Evolutionary conservation across 1,139 yeast species (phyloP).

Genomic region (Hansenula sp.): DNA sequence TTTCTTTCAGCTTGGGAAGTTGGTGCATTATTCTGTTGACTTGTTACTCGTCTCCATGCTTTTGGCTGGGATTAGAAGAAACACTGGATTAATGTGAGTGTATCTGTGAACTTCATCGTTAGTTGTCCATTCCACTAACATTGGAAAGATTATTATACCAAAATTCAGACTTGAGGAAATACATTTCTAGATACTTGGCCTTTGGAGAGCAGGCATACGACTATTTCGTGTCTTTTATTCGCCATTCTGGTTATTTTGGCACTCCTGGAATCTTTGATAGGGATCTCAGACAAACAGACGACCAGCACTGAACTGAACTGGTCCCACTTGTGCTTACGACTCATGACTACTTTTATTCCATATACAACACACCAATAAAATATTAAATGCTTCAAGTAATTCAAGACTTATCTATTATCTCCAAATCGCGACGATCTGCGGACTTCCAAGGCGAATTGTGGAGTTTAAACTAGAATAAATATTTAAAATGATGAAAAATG

Average conservation of each 20-base stretch:
- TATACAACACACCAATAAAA: too few species aligned
- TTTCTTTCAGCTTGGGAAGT: constrained; percentile 39
- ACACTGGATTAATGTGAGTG: constrained; percentile 48
- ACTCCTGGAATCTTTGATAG: constrained; percentile 1
- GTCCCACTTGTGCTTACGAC: too few species aligned
- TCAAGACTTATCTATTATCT: too few species aligned
- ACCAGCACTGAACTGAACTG: background rate
- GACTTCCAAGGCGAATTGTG: too few species aligned
- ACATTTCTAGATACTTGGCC: constrained; percentile 49
- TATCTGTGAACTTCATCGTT: too few species aligned
- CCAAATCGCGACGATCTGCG: too few species aligned
- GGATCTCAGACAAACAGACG: background rate
- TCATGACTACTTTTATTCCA: too few species aligned
- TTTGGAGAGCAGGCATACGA: constrained; percentile 53
- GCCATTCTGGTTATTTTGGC: constrained; percentile 4
- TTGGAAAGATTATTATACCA: constrained; percentile 15
- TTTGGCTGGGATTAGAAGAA: constrained; percentile 61
- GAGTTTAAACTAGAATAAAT: too few species aligned
- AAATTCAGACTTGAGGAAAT: constrained; percentile 44
- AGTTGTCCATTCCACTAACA: constrained; percentile 2
- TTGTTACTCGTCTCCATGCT: constrained; percentile 57
- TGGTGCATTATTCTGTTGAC: constrained; percentile 56
- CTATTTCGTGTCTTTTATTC: constrained; percentile 24
- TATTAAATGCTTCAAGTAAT: too few species aligned
- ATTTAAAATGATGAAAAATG: too few species aligned